These are phyloP conservation scores for Globisporangium cederbergense DNA, from an alignment of 352 stramenopile species.

Conservation along the genomic window DNA sequence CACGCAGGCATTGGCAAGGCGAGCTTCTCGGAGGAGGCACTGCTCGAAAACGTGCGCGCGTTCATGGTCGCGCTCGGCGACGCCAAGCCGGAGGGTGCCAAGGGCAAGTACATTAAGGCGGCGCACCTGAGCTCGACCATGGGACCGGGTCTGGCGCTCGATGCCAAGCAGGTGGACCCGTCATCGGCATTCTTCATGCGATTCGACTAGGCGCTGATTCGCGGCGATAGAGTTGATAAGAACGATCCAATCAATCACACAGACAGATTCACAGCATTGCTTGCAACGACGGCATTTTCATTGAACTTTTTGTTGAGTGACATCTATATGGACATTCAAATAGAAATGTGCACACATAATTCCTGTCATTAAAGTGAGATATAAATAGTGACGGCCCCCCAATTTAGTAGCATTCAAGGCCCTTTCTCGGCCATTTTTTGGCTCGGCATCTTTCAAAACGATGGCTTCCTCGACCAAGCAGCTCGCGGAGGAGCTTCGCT, in stretches of 20 bases:
- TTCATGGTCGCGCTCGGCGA: constrained; percentile 91
- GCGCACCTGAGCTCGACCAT: constrained; percentile 86
- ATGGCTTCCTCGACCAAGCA: constrained; percentile 25
- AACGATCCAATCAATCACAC: neutral
- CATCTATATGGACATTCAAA: neutral
- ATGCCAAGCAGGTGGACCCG: constrained; percentile 84
- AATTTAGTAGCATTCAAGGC: neutral
- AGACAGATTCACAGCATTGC: neutral
- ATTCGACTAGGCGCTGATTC: constrained; percentile 49
- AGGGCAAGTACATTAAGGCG: constrained; percentile 93
- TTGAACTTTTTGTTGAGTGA: no score
- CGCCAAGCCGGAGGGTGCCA: constrained; percentile 90
- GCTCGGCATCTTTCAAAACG: neutral
- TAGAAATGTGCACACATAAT: constrained; percentile 9
- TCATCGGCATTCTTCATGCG: constrained; percentile 83
- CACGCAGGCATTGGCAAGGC: constrained; percentile 88
- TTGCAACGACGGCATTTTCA: neutral
- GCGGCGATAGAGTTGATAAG: neutral
- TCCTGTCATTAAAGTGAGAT: neutral
- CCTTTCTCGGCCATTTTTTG: neutral
- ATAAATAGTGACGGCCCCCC: neutral
- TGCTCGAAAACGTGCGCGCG: constrained; percentile 90
- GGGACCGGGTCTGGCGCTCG: constrained; percentile 72
- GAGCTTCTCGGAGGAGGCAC: constrained; percentile 85
- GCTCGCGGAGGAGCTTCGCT: constrained; percentile 66